Percentiles rank a stretch among this genome's conserved stretches.
These are phyloP conservation scores for Acarospora socialis DNA, from an alignment of 2,329 filamentous ascomycete genomes.

Conservation along the genomic window DNA sequence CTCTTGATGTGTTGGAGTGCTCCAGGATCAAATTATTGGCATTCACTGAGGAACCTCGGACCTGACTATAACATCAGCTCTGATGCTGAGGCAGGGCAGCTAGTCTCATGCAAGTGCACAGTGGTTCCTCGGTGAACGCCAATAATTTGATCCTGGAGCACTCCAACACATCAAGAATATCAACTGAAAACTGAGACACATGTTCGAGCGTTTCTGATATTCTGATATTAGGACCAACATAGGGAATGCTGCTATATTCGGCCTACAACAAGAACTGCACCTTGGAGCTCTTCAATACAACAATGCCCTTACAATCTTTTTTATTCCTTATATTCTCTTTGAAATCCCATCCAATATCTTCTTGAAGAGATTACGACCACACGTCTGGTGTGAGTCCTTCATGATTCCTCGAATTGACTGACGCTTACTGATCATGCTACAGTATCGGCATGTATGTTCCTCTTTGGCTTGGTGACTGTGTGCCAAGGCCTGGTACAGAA, in stretches of 20 bases:
- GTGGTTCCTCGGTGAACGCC: no score
- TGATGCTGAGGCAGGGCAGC: no score
- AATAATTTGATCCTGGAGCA: no score
- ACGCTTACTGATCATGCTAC: neutral
- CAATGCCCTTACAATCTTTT: slow-evolving; percentile 5
- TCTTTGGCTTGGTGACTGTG: slow-evolving; percentile 7
- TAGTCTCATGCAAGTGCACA: no score
- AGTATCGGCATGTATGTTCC: slow-evolving; percentile 8
- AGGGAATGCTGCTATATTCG: slow-evolving; percentile 4
- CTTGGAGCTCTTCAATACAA: slow-evolving; percentile 14
- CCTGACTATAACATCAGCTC: no score
- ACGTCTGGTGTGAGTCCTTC: slow-evolving; percentile 4
- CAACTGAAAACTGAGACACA: no score
- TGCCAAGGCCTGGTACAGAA: slow-evolving; percentile 4
- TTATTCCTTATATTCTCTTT: slow-evolving; percentile 6
- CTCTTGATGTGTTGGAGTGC: no score
- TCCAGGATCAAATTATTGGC: no score
- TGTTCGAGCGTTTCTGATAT: no score
- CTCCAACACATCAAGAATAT: no score
- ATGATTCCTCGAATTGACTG: neutral
- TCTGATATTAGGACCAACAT: slow-evolving; percentile 5
- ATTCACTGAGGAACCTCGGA: no score
- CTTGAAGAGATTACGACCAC: slow-evolving; percentile 7
- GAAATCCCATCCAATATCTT: slow-evolving; percentile 9
- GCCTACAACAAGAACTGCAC: slow-evolving; percentile 2